Evolutionary conservation across 345 rosid species (phyloP), one percentile per base, ranked within the genome.

Genomic region (Durio zibethinus): DNA sequence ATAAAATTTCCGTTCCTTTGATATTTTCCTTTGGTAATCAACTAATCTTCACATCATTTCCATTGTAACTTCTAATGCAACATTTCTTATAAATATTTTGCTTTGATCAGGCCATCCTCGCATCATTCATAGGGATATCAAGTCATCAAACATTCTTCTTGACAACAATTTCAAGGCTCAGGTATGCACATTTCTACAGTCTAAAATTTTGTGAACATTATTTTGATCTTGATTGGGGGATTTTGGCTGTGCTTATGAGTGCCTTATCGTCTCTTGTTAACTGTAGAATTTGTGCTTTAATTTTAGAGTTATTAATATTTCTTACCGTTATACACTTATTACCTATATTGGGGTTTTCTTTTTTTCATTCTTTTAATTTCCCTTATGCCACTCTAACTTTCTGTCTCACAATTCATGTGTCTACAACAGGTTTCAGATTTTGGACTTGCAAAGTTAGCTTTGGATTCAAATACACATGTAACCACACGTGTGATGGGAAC

Each of bases 401-500:
- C 29, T 57, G 10, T 21, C 60, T 59, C 18, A 8, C 23, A 21
- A 63, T 45, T 78, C 36, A 7, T 76, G 59, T 64, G 72, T 75
- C 47, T 63, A 4, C 35, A 6, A 40, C 68, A 96, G 99, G 99
- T 96, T 83, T 80, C 99, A 12, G 99, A 96, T 85, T 96, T 96
- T 82, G 99, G 99, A 62, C 94, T 96, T 33, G 98, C 99, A 2
- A 96, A 92, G 82, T 82, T 96, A 85, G 98, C 97, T 0, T 80
- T 92, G 84, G 99, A 93, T 84, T 79, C 95, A 75, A 85, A 90
- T 83, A 96, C 99, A 8, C 99, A 96, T 50, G 90, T 96, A 72
- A 82, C 97, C 14, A 96, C 99, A 29, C 98, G 99, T 33, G 99
- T 96, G 45, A 92, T 96, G 97, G 99, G 99, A 76, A 96, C 99